Base-by-base conservation (phyloP, 768 basidiomycete genomes). In the Dictyophora rubrovolvata region DNA sequence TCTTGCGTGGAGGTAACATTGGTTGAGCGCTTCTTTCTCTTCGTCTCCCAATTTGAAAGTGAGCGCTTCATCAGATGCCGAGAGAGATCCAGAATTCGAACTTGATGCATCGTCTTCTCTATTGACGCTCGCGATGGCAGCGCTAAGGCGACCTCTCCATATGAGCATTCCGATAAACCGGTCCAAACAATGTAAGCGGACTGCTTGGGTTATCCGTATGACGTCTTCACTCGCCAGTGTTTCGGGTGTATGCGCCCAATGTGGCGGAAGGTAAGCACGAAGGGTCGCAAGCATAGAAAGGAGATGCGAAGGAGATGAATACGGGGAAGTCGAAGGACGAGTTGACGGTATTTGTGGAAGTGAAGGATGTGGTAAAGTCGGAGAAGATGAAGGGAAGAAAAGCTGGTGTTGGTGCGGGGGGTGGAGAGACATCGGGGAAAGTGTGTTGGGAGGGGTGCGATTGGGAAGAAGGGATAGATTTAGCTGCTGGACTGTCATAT, bases 121-220 rank as follows among this genome's bases (percentile, higher is more conserved):
- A 49, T 78, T 80, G 65, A 85, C 75, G 71, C 89, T 87, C 20
- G 86, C 86, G 36, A 89, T 81, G 53, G 83, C 71, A 66, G 88
- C 85, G 35, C 85, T 86, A 68, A 89, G 90, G 56, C 90, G 80
- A 72, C 94, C 90, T 49, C 93, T 81, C 69, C 93, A 86, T 36
- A 96, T 91, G 67, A 96, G 75, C 78, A 95, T 81, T 61, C 90
- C 77, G 51, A 90, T 86, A 65, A 86, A 87, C 65, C 93, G 90
- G 68, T 93, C 90, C 28, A 89, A 81, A 65, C 90, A 93, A 65
- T 93, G 85, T 59, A 95, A 70, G 60, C 92, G 78, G 63, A 89
- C 88, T 0, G 91, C 86, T 71, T 96, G 93, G 0, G 91, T 94
- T 59, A 94, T 77, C 33, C 93, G 79, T 60, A 95, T 86, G 6